Percentiles rank a stretch among this genome's conserved stretches.
phyloP scores from a whole-genome alignment of 805 yeast species.

The Starmera caribaea region DNA sequence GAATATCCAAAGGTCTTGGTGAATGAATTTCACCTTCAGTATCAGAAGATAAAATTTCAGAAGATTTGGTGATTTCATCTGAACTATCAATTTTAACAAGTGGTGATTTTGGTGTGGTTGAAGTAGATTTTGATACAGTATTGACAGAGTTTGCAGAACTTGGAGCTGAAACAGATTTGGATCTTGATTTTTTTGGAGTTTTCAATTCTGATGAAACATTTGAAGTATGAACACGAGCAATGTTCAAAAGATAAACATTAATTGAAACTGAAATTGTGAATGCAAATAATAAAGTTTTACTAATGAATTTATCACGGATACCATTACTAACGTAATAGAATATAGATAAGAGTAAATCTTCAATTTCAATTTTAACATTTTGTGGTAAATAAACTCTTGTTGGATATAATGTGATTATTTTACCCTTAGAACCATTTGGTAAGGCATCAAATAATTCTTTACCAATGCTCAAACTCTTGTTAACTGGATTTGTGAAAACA shows the following conservation, averaged over 20 bases:
- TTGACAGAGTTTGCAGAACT: conserved; percentile 1
- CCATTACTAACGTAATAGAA: conserved; percentile 53
- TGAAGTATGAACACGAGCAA: conserved; percentile 58
- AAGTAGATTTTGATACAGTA: conserved; percentile 2
- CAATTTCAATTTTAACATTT: conserved; percentile 45
- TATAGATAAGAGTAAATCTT: conserved; percentile 45
- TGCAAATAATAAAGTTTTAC: conserved; percentile 65
- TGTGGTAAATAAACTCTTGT: conserved; percentile 49
- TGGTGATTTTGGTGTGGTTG: conserved; percentile 9
- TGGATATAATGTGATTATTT: conserved; percentile 49
- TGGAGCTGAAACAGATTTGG: conserved; percentile 26
- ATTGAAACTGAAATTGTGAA: conserved; percentile 69
- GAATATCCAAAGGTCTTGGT: conserved; percentile 53
- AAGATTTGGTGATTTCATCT: conserved; percentile 6
- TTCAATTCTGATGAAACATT: conserved; percentile 18
- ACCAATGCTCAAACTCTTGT: conserved; percentile 14
- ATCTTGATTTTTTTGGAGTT: conserved; percentile 24
- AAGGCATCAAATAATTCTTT: conserved; percentile 15
- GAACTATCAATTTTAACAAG: neutral
- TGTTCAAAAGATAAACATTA: conserved; percentile 79
- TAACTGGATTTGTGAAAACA: conserved; percentile 17
- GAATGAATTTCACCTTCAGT: conserved; percentile 27
- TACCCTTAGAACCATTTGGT: conserved; percentile 34
- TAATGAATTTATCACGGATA: conserved; percentile 70
- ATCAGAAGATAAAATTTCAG: conserved; percentile 20